Base-by-base conservation (phyloP, 2,329 filamentous ascomycete genomes). In the Lachnellula arida region DNA sequence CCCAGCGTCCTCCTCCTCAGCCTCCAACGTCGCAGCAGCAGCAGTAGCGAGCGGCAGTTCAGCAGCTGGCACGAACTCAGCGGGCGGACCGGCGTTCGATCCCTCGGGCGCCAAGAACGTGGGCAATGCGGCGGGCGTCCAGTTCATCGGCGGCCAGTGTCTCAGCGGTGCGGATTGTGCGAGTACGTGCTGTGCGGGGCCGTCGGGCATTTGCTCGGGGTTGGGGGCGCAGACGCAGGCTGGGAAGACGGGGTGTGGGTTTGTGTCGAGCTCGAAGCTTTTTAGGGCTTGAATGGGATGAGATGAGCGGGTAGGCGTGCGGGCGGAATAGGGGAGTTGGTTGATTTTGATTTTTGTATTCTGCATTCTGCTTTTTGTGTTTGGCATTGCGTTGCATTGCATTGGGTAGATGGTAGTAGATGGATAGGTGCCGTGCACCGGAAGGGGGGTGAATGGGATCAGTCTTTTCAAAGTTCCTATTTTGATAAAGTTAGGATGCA, bases 191-290 rank as follows among this genome's bases (percentile, higher is more conserved):
- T 63, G 63, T 54, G 63, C 63, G 39, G 55, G 58, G 1, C 62
- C 62, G 12, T 55, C 60, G 4, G 62, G 62, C 2, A 68, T 71
- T 32, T 73, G 71, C 60, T 71, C 71, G 7, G 70, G 69, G 7
- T 42, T 63, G 1, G 71, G 67, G 2, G 70, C 69, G 1, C 63
- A 68, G 17, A 65, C 58, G 22, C 67, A 69, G 49, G 65, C 64
- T 15, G 71, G 70, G 17, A 72, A 72, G 56, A 69, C 68, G 3
- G 71, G 71, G 2, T 51, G 48, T 25, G 48, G 48, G 14, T 51
- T 51, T 42, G 35, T 51, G 1, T 51, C 48, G 15, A 42, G 15
- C 35, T 12, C 42, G 19, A 44, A 44, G 22, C 42, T 44, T 22
- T 44, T 44, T 8, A 44, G 42, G 19, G 42, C 22, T 23, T 44